A percentile compares a stretch with the other conserved stretches of the same genome.
Evolutionary conservation across 345 rosid genomes (phyloP).

Genomic region (Camelina neglecta): DNA sequence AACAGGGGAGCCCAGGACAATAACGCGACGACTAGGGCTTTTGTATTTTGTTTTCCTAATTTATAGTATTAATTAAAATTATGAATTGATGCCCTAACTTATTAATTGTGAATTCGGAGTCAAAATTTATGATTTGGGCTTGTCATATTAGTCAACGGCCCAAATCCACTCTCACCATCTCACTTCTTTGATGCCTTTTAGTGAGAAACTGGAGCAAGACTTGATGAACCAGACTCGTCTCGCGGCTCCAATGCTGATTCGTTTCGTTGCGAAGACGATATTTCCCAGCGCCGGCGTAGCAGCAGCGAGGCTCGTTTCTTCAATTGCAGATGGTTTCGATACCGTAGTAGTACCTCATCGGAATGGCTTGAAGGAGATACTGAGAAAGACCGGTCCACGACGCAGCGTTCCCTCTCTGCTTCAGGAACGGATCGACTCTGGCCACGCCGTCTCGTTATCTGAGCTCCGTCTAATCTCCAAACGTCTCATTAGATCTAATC

Average conservation of each 20-base stretch:
- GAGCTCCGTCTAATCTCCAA: constrained; percentile 53
- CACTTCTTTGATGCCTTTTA: too few relatives aligned
- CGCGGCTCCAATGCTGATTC: constrained; percentile 14
- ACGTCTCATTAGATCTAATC: constrained; percentile 47
- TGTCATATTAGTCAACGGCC: too few relatives aligned
- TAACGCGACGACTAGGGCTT: too few relatives aligned
- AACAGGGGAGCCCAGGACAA: too few relatives aligned
- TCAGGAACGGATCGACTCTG: constrained; percentile 49
- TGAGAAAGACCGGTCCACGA: constrained; percentile 45
- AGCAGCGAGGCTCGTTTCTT: constrained; percentile 39
- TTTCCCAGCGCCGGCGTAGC: constrained; percentile 19
- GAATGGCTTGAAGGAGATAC: constrained; percentile 42
- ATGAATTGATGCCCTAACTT: too few relatives aligned
- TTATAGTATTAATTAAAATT: too few relatives aligned
- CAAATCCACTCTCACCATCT: too few relatives aligned
- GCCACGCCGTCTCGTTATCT: constrained; percentile 45
- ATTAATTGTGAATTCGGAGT: too few relatives aligned
- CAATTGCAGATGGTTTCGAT: constrained; percentile 23
- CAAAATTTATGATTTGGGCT: background rate
- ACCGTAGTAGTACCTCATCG: background rate
- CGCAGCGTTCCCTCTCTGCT: constrained; percentile 45
- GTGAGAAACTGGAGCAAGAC: background rate
- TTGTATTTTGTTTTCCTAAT: too few relatives aligned
- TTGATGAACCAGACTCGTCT: background rate
- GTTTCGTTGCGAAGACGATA: constrained; percentile 13